Evolutionary conservation across 768 basidiomycete genomes (phyloP).

Genomic region (Tricholomella constricta): DNA sequence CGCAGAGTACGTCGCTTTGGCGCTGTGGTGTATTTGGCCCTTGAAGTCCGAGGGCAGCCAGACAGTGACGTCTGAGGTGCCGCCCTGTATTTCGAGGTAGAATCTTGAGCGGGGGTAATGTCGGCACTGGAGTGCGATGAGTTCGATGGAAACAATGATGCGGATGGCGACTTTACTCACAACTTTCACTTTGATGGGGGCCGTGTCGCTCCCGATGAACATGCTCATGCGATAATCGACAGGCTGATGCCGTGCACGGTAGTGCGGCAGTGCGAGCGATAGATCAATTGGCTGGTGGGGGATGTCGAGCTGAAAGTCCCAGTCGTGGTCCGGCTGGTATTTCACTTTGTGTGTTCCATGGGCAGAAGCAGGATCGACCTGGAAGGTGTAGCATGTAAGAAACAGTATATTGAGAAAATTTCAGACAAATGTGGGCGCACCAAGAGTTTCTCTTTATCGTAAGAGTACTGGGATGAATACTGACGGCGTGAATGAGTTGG

Average conservation of each 20-base stretch:
- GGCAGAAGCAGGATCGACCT: conserved; percentile 28
- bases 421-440: conserved; percentile 4
- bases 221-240: conserved; percentile 72
- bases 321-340: conserved; percentile 59
- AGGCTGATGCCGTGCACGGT: conserved; percentile 75
- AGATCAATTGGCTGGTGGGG: conserved; percentile 57
- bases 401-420: background rate
- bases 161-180: conserved; percentile 44
- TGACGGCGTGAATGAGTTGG: conserved; percentile 6
- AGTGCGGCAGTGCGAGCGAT: conserved; percentile 73
- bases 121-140: conserved; percentile 50
- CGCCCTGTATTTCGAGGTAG: conserved; percentile 64
- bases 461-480: conserved; percentile 15
- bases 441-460: conserved; percentile 18
- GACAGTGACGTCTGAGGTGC: conserved; percentile 70
- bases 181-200: conserved; percentile 69
- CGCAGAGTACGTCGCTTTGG: conserved; percentile 60
- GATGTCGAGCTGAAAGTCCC: conserved; percentile 66
- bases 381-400: conserved; percentile 12
- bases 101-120: conserved; percentile 54
- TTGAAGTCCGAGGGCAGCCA: conserved; percentile 82
- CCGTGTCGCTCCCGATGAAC: conserved; percentile 54
- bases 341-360: conserved; percentile 64
- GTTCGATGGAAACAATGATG: conserved; percentile 8
- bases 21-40: conserved; percentile 61